Base-by-base conservation (phyloP, 345 rosid species). In the Gossypium stocksii region DNA sequence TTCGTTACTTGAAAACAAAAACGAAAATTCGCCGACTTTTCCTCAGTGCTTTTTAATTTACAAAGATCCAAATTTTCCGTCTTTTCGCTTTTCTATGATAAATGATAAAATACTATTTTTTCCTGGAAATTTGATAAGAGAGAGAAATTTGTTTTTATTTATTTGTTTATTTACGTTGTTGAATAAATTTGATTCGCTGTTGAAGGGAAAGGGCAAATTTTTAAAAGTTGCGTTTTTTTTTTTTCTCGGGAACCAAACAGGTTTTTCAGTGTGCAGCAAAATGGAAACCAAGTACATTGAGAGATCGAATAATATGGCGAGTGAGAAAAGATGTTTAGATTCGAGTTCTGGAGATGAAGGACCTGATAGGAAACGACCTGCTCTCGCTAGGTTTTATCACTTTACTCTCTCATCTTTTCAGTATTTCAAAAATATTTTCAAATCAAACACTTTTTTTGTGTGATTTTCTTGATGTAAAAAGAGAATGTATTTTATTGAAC, bases 261-360 rank as follows among this genome's bases (percentile, higher is more conserved):
- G 13, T 14, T 22, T 34, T 34, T 34, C 43, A 53, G 43, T 62
- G 66, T 19, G 34, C 41, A 34, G 41, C 41, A 78, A 80, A 74
- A 93, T 91, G 98, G 91, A 92, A 25, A 86, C 92, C 45, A 89
- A 92, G 85, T 90, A 83, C 76, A 84, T 91, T 93, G 92, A 91
- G 84, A 89, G 96, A 83, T 83, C 96, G 59, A 92, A 84, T 74
- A 88, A 87, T 73, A 88, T 87, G 89, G 82, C 81, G 69, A 82
- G 95, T 78, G 95, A 88, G 69, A 94, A 94, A 86, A 86, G 98
- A 72, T 80, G 87, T 41, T 77, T 87, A 58, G 98, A 92, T 68
- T 83, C 86, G 63, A 81, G 84, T 71, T 82, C 84, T 8, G 85
- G 73, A 4, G 92, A 87, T 6, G 85, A 86, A 54, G 86, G 80